A percentile compares a stretch with the other conserved stretches of the same genome.
Conservation (phyloP, 768 basidiomycete species). For the Pisolithus marmoratus region DNA sequence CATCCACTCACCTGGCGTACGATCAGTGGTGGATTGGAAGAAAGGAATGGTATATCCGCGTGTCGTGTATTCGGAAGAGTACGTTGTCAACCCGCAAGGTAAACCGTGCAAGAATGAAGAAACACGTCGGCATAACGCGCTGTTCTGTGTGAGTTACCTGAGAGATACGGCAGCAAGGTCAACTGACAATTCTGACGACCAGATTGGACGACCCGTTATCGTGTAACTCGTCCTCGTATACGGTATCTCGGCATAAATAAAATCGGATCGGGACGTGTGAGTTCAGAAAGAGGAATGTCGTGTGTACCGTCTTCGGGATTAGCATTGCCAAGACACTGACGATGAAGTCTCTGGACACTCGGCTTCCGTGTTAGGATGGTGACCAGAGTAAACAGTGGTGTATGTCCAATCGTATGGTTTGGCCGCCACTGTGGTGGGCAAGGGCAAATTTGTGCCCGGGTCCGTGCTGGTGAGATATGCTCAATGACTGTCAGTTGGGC, state of each 20-base stretch:
- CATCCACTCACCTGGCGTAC: constrained; percentile 83
- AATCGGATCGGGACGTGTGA: constrained; percentile 90
- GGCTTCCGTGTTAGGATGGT: constrained; percentile 17
- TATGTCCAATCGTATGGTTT: constrained; percentile 99
- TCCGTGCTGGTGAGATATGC: constrained; percentile 49
- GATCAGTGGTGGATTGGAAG: constrained; percentile 51
- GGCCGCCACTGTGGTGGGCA: constrained; percentile 66
- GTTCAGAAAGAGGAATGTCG: constrained; percentile 74
- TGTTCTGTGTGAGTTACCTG: constrained; percentile 25
- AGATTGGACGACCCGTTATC: constrained; percentile 90
- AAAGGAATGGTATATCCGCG: constrained; percentile 81
- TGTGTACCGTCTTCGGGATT: constrained; percentile 54
- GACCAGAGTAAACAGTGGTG: constrained; percentile 81
- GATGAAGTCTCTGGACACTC: neutral
- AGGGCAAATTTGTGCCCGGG: constrained; percentile 54
- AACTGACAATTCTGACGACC: constrained; percentile 80
- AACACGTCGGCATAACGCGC: constrained; percentile 96
- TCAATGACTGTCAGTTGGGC: constrained; percentile 15
- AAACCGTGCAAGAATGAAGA: constrained; percentile 87
- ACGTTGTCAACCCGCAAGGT: constrained; percentile 95
- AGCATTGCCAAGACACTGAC: constrained; percentile 45
- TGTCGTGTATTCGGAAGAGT: constrained; percentile 85
- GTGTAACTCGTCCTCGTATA: constrained; percentile 96
- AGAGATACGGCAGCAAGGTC: too few relatives aligned
- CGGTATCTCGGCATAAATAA: constrained; percentile 96